Evolutionary conservation across 345 rosid species (phyloP), one percentile per base, ranked within the genome.

Genomic region (Populus alba): DNA sequence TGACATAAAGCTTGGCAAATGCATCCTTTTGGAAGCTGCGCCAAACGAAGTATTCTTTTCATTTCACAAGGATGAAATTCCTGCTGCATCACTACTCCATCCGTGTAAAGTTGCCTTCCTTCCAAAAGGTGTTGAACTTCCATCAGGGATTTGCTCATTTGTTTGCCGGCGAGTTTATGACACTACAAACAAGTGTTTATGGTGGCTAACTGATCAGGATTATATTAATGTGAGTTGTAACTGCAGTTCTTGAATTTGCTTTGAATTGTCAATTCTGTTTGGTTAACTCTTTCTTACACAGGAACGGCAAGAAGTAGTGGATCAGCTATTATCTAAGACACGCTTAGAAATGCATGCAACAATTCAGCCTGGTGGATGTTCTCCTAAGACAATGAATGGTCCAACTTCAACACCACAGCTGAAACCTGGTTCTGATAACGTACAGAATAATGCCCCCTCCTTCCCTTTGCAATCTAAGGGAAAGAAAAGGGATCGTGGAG

Each of bases 51-150:
- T 95, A 72, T 95, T 95, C 73, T 95, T 90, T 78, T 95, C 99
- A 80, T 93, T 95, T 87, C 98, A 95, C 72, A 81, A 91, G 96
- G 99, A 92, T 92, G 91, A 87, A 81, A 95, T 87, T 83, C 89
- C 93, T 75, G 94, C 97, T 81, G 96, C 89, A 79, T 93, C 97
- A 1, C 77, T 95, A 83, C 88, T 95, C n/a, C 99, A 96, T 85
- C 98, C 92, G n/a, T 96, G 99, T 89, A 96, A 96, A 90, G 97
- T 96, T 83, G 83, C 95, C 85, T 96, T 96, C 77, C 97, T 96
- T 77, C 92, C 90, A 12, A 92, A 86, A 89, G 94, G 94, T 55
- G 78, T 83, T 87, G 91, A 88, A 73, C 87, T 96, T 89, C 93
- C 94, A 17, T 78, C 95, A 76, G 97, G 95, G 22, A 75, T 94